These are phyloP conservation scores for Apium graveolens DNA, from an alignment of 129 eudicot species.

Conservation along the genomic window DNA sequence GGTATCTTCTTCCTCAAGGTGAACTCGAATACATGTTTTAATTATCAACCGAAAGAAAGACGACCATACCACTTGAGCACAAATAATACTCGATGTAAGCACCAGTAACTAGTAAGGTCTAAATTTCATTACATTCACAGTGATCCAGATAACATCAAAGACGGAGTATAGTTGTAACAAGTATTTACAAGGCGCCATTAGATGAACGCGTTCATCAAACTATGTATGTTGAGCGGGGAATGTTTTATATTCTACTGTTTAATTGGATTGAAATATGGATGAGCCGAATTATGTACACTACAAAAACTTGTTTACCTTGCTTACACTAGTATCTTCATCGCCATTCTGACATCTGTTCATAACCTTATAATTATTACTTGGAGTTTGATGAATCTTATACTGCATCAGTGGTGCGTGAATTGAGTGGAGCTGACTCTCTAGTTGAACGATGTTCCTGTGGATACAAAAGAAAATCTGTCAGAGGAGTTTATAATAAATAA, in stretches of 20 bases:
- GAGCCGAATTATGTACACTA: constrained; percentile 16
- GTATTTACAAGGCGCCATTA: neutral
- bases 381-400: constrained; percentile 14
- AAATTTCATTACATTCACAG: neutral
- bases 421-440: constrained; percentile 38
- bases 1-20: too few relatives aligned
- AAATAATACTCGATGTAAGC: neutral
- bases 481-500: neutral
- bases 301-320: constrained; percentile 26
- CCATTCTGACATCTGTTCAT: constrained; percentile 27
- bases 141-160: neutral
- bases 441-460: constrained; percentile 61
- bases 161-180: neutral
- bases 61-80: too few relatives aligned
- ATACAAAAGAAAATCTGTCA: neutral
- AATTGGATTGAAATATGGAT: neutral
- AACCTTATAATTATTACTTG: constrained; percentile 16
- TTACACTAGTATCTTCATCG: constrained; percentile 20
- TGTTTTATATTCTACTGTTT: neutral
- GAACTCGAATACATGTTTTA: too few relatives aligned
- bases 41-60: too few relatives aligned
- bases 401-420: constrained; percentile 21
- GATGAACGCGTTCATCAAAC: neutral
- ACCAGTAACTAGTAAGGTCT: neutral
- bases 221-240: neutral